A percentile compares a stretch with the other conserved stretches of the same genome.
Evolutionary conservation across 257 asterid species (phyloP).

Genomic region (Paraleonurus japonicus): DNA sequence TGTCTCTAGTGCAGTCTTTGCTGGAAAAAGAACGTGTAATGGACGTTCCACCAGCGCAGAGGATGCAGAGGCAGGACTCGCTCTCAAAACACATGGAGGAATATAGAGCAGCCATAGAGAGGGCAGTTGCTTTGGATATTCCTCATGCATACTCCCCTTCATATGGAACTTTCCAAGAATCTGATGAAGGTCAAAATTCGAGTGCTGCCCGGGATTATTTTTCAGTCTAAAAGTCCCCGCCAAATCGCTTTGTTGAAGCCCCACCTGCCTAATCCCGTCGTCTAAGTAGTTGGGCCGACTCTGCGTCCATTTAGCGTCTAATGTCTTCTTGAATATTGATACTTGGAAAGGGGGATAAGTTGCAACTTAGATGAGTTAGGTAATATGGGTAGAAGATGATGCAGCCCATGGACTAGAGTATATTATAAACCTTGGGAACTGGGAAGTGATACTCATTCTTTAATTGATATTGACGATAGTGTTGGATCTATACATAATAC

Average conservation of each 20-base stretch:
- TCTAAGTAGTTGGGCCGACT: neutral
- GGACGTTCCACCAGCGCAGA: slow-evolving; percentile 71
- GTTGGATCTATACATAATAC: neutral
- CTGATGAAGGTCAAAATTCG: slow-evolving; percentile 50
- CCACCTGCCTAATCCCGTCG: neutral
- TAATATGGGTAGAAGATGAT: neutral
- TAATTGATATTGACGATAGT: slow-evolving; percentile 14
- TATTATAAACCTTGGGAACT: neutral
- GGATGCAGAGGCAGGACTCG: slow-evolving; percentile 73
- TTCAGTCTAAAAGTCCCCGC: neutral
- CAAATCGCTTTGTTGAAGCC: neutral
- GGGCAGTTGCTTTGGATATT: slow-evolving; percentile 78
- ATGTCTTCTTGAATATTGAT: neutral
- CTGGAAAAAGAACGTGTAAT: slow-evolving; percentile 56
- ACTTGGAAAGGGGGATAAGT: neutral
- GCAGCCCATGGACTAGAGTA: neutral
- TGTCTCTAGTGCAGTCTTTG: slow-evolving; percentile 50
- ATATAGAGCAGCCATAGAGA: slow-evolving; percentile 69
- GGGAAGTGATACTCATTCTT: slow-evolving; percentile 14
- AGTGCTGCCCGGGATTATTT: slow-evolving; percentile 28
- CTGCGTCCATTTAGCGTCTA: neutral
- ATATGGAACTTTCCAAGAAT: slow-evolving; percentile 75
- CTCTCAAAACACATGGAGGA: slow-evolving; percentile 72
- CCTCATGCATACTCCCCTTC: slow-evolving; percentile 72
- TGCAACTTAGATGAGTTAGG: neutral